These are phyloP conservation scores for Suillus weaverae DNA, from an alignment of 768 basidiomycete species.

Conservation along the genomic window DNA sequence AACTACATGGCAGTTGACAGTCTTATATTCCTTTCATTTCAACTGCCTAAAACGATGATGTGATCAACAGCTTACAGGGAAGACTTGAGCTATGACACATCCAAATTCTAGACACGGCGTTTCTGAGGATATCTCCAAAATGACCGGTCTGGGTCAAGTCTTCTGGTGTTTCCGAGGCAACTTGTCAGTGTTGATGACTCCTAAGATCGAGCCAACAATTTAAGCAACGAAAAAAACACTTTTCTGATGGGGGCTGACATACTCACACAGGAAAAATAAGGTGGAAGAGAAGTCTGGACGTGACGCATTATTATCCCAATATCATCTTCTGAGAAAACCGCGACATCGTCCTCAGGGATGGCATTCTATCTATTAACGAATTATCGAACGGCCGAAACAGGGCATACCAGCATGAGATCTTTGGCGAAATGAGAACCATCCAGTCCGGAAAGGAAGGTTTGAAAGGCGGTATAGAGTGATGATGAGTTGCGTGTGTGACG, in stretches of 20 bases:
- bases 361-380: slow-evolving; percentile 36
- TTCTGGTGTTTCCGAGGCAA: neutral
- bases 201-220: too few relatives aligned
- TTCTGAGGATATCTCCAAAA: neutral
- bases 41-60: neutral
- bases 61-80: neutral
- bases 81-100: neutral
- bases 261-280: slow-evolving; percentile 63
- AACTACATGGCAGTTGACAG: neutral
- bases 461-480: slow-evolving; percentile 39
- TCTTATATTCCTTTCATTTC: neutral
- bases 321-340: slow-evolving; percentile 72
- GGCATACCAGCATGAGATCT: slow-evolving; percentile 72
- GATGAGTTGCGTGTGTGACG: slow-evolving; percentile 44
- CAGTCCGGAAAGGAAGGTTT: slow-evolving; percentile 40
- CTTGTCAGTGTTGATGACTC: neutral
- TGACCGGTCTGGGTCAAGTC: neutral
- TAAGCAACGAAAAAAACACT: too few relatives aligned
- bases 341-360: slow-evolving; percentile 32
- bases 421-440: slow-evolving; percentile 53
- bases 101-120: neutral
- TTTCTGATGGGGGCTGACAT: neutral
- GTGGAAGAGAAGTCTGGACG: slow-evolving; percentile 69
- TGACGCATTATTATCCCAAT: slow-evolving; percentile 40
- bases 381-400: slow-evolving; percentile 49